Base-by-base conservation (phyloP, 1,284 basidiomycete species). In the Rhizopogon parksii region DNA sequence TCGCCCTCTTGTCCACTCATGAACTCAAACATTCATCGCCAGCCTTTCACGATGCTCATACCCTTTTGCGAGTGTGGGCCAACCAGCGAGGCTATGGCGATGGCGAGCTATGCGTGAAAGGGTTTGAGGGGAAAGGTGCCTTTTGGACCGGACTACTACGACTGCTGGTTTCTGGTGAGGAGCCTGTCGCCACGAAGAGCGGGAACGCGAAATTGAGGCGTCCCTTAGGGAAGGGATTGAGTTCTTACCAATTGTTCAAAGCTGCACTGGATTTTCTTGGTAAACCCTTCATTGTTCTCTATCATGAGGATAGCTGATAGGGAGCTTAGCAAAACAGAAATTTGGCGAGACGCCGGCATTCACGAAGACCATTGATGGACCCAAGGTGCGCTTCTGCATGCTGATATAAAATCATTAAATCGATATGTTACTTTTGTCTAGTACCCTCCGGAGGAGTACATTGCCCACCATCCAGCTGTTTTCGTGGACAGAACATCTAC, bases 11-110 rank as follows among this genome's bases (percentile, higher is more conserved):
- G 24, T 76, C 83, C 24, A 74, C 85, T 8, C 83, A 95, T 66
- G 65, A 73, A 0, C 69, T 90, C 14, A 77, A 85, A 42, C 74
- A 85, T 55, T 69, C 75, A 11, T 75, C 80, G 4, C 76, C 85
- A 0, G 78, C 83, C 0, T 92, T 91, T 62, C 68, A 71, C 2
- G 88, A 95, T 53, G 91, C 91, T 6, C 70, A 92, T 15, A 75
- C 86, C 1, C 73, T 97, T 8, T 79, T 97, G 50, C 80, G 91
- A 17, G 80, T 95, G 15, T 97, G 95, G 95, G 89, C 91, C 1
- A 85, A 86, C 50, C 89, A 95, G 63, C 79, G 94, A 17, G 92
- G 91, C 0, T 91, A 91, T 57, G 76, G 80, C 2, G 72, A 72
- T 46, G 78, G 81, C 4, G 59, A 68, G 37, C 63, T 79, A 52